A percentile compares a stretch with the other conserved stretches of the same genome.
phyloP scores from a whole-genome alignment of 352 stramenopile species.

The Globisporangium camurandrum region DNA sequence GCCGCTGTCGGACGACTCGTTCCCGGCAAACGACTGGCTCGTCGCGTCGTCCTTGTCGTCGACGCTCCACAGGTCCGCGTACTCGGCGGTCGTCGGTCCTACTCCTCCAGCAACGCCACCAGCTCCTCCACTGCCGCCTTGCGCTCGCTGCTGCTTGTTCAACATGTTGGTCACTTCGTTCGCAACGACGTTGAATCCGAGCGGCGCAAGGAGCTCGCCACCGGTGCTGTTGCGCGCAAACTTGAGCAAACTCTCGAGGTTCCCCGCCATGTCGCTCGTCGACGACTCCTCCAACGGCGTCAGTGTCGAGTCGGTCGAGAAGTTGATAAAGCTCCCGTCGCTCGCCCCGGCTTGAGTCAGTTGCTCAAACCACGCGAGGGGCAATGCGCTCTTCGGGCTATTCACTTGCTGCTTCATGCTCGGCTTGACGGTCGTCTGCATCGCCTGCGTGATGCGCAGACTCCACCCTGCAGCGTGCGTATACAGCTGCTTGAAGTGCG shows the following conservation, averaged over 20 bases:
- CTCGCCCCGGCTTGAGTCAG: slow-evolving; percentile 46
- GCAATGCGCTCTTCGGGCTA: slow-evolving; percentile 66
- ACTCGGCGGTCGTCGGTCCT: too few relatives aligned
- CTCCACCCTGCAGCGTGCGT: slow-evolving; percentile 71
- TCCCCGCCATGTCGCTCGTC: slow-evolving; percentile 36
- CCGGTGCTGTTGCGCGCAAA: slow-evolving; percentile 57
- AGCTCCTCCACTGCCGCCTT: too few relatives aligned
- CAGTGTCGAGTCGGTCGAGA: slow-evolving; percentile 13
- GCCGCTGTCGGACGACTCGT: slow-evolving; percentile 39
- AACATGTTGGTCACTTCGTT: slow-evolving; percentile 78
- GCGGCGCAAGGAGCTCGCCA: slow-evolving; percentile 20
- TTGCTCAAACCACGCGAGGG: slow-evolving; percentile 73
- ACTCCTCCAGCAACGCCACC: too few relatives aligned
- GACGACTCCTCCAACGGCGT: slow-evolving; percentile 37
- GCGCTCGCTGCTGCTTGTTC: slow-evolving; percentile 20
- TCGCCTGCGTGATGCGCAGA: slow-evolving; percentile 64
- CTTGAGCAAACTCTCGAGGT: slow-evolving; percentile 60
- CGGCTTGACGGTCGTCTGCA: slow-evolving; percentile 73
- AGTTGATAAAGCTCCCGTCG: slow-evolving; percentile 19
- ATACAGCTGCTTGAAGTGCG: slow-evolving; percentile 78
- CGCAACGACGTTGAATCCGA: slow-evolving; percentile 39
- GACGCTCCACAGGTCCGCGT: slow-evolving; percentile 51
- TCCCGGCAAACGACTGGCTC: slow-evolving; percentile 57
- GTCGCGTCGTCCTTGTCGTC: slow-evolving; percentile 59
- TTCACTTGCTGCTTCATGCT: slow-evolving; percentile 51